Percentiles rank a stretch among this genome's conserved stretches.
Evolutionary conservation across 179 eudicot genomes (phyloP).

Genomic region (Vitellaria paradoxa): DNA sequence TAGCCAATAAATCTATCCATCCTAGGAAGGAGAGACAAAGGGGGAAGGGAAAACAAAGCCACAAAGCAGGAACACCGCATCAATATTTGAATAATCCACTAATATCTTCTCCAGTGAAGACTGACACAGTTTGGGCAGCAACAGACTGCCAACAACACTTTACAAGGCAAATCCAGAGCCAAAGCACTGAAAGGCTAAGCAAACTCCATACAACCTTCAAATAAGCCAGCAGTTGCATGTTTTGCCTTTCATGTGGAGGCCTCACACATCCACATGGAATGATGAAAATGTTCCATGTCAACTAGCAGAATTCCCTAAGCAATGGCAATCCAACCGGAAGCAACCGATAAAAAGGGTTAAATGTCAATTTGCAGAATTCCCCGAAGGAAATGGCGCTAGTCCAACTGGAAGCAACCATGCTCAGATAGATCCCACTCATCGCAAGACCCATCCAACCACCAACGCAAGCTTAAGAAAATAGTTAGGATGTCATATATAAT

Average conservation of each 20-base stretch:
- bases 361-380: too few relatives aligned
- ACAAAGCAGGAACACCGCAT: background rate
- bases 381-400: too few relatives aligned
- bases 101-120: background rate
- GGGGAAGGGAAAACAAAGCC: background rate
- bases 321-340: background rate
- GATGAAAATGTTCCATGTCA: background rate
- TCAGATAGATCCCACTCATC: too few relatives aligned
- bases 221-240: background rate
- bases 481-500: too few relatives aligned
- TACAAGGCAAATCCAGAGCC: background rate
- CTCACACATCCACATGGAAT: background rate
- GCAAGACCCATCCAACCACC: too few relatives aligned
- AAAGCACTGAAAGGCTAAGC: background rate
- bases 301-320: background rate
- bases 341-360: too few relatives aligned
- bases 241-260: background rate
- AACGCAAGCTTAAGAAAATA: too few relatives aligned
- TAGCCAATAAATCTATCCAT: too few relatives aligned
- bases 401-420: background rate
- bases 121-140: constrained; percentile 3
- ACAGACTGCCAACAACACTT: background rate
- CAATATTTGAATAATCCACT: background rate
- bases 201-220: background rate
- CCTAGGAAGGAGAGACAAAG: background rate